Conservation (phyloP, 805 yeast species). For the Cyberlindnera nakhonratchasimensis region DNA sequence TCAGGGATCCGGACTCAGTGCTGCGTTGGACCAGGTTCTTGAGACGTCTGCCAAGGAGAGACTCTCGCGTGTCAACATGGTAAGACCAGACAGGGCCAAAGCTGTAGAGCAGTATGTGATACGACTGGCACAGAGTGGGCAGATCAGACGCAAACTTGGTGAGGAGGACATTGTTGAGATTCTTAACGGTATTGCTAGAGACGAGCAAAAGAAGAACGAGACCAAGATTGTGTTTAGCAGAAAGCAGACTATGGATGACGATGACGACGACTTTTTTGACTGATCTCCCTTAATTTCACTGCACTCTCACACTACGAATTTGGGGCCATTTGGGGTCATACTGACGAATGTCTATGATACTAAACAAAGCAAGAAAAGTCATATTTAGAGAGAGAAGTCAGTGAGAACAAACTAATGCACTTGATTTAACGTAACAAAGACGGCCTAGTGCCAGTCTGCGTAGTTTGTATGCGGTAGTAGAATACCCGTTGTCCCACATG, state of each 20-base stretch:
- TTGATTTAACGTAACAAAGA: too few relatives aligned
- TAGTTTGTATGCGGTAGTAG: too few relatives aligned
- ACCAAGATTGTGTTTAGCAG: conserved; percentile 52
- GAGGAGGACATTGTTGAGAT: conserved; percentile 83
- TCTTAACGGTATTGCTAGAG: conserved; percentile 76
- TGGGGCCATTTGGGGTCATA: too few relatives aligned
- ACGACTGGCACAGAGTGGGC: conserved; percentile 73
- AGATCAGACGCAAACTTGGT: conserved; percentile 63
- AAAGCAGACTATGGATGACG: conserved; percentile 25
- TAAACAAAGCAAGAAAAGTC: too few relatives aligned
- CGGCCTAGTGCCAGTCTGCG: too few relatives aligned
- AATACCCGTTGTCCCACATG: too few relatives aligned
- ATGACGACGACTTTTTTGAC: conserved; percentile 45
- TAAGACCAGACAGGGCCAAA: conserved; percentile 85
- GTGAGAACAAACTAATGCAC: too few relatives aligned
- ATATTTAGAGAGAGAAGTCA: too few relatives aligned
- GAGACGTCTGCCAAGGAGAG: conserved; percentile 86
- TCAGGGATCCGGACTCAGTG: conserved; percentile 12
- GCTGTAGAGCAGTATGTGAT: conserved; percentile 81
- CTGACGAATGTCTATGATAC: too few relatives aligned
- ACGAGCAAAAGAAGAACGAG: conserved; percentile 57
- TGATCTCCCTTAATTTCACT: conserved; percentile 19
- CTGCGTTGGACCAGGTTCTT: conserved; percentile 60
- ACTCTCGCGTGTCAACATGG: conserved; percentile 79
- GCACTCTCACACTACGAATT: too few relatives aligned